These are phyloP conservation scores for Dictyostelium purpureum DNA, from an alignment of 78 protist genomes.

Conservation along the genomic window DNA sequence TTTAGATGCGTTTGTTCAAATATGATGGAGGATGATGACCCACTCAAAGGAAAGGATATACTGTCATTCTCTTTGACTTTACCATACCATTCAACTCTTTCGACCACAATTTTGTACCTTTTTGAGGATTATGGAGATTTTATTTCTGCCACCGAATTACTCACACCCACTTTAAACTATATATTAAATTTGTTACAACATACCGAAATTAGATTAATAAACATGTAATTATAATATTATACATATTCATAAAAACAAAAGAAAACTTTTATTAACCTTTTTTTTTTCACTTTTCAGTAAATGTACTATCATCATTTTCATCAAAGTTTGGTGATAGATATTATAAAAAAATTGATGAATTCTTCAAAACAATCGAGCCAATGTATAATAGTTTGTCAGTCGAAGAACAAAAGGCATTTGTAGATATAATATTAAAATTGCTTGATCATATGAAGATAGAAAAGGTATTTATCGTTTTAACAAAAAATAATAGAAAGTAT, in stretches of 20 bases:
- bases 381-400: not conserved
- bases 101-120: slow-evolving; percentile 13
- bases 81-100: slow-evolving; percentile 39
- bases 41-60: not conserved
- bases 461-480: not conserved
- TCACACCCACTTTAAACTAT: slow-evolving; percentile 8
- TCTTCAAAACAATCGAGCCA: not conserved
- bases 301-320: slow-evolving; percentile 5
- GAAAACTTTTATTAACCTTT: not conserved
- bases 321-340: slow-evolving; percentile 44
- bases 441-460: not conserved
- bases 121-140: slow-evolving; percentile 35
- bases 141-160: not conserved
- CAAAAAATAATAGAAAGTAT: not conserved
- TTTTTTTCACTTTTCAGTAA: not conserved
- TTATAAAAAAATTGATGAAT: slow-evolving; percentile 4
- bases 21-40: slow-evolving; percentile 15
- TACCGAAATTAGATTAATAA: not conserved
- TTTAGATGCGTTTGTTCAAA: slow-evolving; percentile 39
- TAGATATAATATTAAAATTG: slow-evolving; percentile 30
- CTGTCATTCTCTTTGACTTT: not conserved
- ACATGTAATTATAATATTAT: slow-evolving; percentile 26
- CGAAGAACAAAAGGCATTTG: slow-evolving; percentile 8
- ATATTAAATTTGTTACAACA: slow-evolving; percentile 21
- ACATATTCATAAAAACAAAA: not conserved